Evolutionary conservation across 2,329 filamentous ascomycete genomes (phyloP), one percentile per base, ranked within the genome.

Genomic region (Pseudocercospora pini-densiflorae): DNA sequence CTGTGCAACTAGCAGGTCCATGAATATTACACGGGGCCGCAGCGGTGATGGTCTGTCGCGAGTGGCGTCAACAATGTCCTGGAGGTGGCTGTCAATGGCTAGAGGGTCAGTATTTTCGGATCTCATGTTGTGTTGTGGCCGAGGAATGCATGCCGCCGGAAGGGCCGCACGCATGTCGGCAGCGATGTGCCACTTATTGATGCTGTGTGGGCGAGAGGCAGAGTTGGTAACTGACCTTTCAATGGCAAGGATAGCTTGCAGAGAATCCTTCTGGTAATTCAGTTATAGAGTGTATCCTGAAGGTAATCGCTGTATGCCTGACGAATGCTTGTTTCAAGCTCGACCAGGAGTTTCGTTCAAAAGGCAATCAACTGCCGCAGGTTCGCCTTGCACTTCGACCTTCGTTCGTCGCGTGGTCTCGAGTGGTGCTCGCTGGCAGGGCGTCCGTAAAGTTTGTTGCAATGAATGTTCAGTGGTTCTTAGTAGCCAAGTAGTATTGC

Each of bases 131-230:
- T 54, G 51, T 27, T 54, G 54, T 58, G 54, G 54, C 12, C 29
- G 54, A 58, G 54, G 54, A 58, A 58, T 58, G 54, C 54, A 58
- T 40, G 54, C 24, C 51, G 16, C 31, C 24, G 51, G 51, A 29
- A 27, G 51, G 10, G 24, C 8, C 51, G 24, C 51, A 29, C 24
- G 33, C 54, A 33, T 40, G 54, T 58, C 54, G 54, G 31, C 31
- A 33, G 54, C 54, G 10, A 54, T 54, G 51, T 54, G 24, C 2
- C 51, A 27, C 24, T 31, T n/a, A 31, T 12, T 54, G 23, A 16
- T 16, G 51, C 23, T 53, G 49, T 3, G 10, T 1, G 10, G 49
- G 10, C 6, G 6, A 14, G 14, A 24, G 54, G 54, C 27, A 8
- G 24, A 33, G 49, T 57, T 33, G 54, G 53, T 57, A 3, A 58